These are phyloP conservation scores for Murraya koenigii DNA, from an alignment of 345 rosid genomes.

Conservation along the genomic window DNA sequence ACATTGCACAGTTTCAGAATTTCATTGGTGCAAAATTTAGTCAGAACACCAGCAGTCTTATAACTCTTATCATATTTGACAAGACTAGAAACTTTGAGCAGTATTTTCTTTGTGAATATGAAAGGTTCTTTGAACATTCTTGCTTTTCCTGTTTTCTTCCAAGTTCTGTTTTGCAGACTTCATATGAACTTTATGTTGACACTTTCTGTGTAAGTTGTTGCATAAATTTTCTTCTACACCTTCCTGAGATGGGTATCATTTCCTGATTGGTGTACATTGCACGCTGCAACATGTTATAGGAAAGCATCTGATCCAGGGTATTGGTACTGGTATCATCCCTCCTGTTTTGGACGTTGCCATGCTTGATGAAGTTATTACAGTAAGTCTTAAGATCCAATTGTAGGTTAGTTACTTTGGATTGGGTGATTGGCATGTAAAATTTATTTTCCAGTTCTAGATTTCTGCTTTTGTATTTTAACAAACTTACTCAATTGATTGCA, in stretches of 20 bases:
- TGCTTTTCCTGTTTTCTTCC: background rate
- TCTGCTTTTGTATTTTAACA: background rate
- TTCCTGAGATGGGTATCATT: background rate
- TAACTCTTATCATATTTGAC: background rate
- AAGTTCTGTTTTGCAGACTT: background rate
- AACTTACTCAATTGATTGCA: background rate
- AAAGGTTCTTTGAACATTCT: background rate
- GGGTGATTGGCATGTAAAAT: background rate
- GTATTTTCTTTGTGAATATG: background rate
- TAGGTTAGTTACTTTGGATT: background rate
- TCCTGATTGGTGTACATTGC: background rate
- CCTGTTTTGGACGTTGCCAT: slow-evolving; percentile 34
- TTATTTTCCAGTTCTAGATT: background rate
- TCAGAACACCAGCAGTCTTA: background rate
- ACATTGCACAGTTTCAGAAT: background rate
- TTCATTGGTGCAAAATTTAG: background rate
- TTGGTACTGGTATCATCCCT: slow-evolving; percentile 59
- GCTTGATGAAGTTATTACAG: slow-evolving; percentile 54
- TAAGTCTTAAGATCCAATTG: slow-evolving; percentile 22
- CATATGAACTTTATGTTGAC: background rate
- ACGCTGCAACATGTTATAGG: slow-evolving; percentile 29
- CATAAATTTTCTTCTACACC: background rate
- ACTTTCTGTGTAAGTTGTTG: background rate
- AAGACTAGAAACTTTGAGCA: background rate
- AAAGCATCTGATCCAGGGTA: slow-evolving; percentile 53